Evolutionary conservation across 2,329 filamentous ascomycete species (phyloP), one percentile per base, ranked within the genome.

Genomic region (Xylaria polymorpha): DNA sequence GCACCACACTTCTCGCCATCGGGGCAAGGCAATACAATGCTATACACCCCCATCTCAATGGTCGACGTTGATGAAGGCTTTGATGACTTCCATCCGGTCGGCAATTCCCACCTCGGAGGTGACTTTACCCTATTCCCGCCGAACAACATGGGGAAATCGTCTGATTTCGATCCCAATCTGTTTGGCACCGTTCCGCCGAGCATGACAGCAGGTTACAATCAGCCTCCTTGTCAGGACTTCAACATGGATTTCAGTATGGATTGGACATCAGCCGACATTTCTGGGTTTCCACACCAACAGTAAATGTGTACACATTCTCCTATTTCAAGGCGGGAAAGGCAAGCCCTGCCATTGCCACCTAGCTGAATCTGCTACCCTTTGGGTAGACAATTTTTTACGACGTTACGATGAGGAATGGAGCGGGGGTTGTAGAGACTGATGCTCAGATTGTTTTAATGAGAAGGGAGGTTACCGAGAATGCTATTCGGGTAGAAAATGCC

Each of bases 21-120:
- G 63, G 91, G 90, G 5, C 91, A 93, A 74, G 85, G 87, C 43
- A 90, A 91, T 68, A 82, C 89, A 1, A 92, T 92, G 82, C 85
- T 93, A 39, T 91, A 86, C 80, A 91, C 91, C 10, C 89, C 91
- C 57, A 85, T 85, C 50, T 90, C 90, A 0, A 79, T 89, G 68
- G 82, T 83, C 20, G 86, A 88, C 29, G 84, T 89, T 32, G 91
- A 94, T 69, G 91, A 93, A 74, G 86, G 85, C 46, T 92, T 89
- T 73, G 86, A 88, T 48, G 89, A 90, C 37, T 82, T 81, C 43
- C 76, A 73, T n/a, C 67, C 81, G 3, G 75, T 77, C 35, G 80
- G 81, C 39, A 81, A 80, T 57, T 81, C 78, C n/a, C 81, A 78
- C 10, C 80, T 83, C 29, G 81, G 82, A n/a, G 81, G 79, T 12